A percentile compares a stretch with the other conserved stretches of the same genome.
These are phyloP conservation scores for Cryptococcus sp. DNA, from an alignment of 1,284 basidiomycete genomes.

Conservation along the genomic window DNA sequence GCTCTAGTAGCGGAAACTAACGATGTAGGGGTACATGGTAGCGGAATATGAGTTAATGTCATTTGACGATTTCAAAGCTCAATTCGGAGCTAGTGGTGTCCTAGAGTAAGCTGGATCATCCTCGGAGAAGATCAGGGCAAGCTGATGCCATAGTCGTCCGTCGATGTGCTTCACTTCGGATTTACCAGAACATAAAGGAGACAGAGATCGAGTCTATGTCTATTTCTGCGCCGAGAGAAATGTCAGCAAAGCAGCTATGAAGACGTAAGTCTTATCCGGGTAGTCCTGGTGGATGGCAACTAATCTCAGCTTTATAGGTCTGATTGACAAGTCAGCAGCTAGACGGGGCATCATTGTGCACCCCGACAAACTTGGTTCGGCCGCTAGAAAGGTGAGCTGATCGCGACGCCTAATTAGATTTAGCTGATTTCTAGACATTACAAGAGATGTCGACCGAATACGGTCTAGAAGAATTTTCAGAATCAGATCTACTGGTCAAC, in stretches of 20 bases:
- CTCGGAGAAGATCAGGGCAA: slow-evolving; percentile 57
- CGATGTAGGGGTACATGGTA: slow-evolving; percentile 42
- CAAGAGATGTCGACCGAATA: slow-evolving; percentile 80
- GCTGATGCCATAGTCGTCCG: background rate
- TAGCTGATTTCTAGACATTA: slow-evolving; percentile 62
- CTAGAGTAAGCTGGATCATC: slow-evolving; percentile 64
- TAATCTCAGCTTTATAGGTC: slow-evolving; percentile 65
- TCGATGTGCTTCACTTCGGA: background rate
- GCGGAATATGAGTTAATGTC: slow-evolving; percentile 48
- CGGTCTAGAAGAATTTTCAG: slow-evolving; percentile 92
- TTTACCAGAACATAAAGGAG: background rate
- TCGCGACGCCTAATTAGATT: background rate
- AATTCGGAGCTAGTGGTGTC: slow-evolving; percentile 35
- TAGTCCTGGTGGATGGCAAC: background rate
- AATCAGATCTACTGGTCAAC: slow-evolving; percentile 93
- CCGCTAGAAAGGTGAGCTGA: slow-evolving; percentile 71
- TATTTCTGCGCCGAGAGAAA: slow-evolving; percentile 91
- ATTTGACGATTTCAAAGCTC: slow-evolving; percentile 47
- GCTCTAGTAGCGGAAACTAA: background rate
- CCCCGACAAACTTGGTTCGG: slow-evolving; percentile 92
- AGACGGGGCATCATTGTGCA: slow-evolving; percentile 92
- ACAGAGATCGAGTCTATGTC: slow-evolving; percentile 77
- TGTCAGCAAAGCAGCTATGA: slow-evolving; percentile 91
- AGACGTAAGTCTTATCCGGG: slow-evolving; percentile 62
- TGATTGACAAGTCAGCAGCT: slow-evolving; percentile 85